Base-by-base conservation (phyloP, 345 rosid species). In the Citrus mangshanensis region DNA sequence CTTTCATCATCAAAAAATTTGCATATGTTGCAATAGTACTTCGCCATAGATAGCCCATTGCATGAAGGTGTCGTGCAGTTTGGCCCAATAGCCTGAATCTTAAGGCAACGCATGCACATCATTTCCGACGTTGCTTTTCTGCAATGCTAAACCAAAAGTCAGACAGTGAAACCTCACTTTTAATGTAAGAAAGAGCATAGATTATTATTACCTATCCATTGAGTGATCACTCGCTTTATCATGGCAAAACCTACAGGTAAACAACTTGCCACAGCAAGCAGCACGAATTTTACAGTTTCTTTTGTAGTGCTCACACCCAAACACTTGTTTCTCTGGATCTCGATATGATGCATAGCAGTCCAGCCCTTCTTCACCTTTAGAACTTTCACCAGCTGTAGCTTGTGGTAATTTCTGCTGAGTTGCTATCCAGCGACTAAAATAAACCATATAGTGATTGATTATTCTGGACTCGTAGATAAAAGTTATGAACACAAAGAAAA, bases 1-100 rank as follows among this genome's bases (percentile, higher is more conserved):
- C 96, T 92, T 84, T 95, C 99, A 82, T 95, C 96, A 81, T 95
- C 98, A 70, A 93, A 93, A 83, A 93, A 92, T 79, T 92, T 93
- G 92, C 99, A 95, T 76, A 93, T 95, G 72, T 68, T 88, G 89
- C 99, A 91, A 71, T 87, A 89, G 74, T 89, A 91, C 80, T 89
- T 89, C 3, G 93, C 93, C 91, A 91, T 91, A 8, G 81, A 62
- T 72, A 87, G 69, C 42, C 87, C 84, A 80, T 83, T 81, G 85
- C 95, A 91, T 6, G 87, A 81, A 73, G 88, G 82, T 22, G 90
- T 89, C 19, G 62, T 35, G 84, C 95, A 89, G 70, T 61, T 51
- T 60, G 86, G 86, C 37, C 91, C 93, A 71, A 87, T 89, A 25
- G 88, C 78, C 82, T 88, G 92, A 82, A 86, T 79, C 78, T 87